Base-by-base conservation (phyloP, 106 monocot genomes). In the Gastrodia elata region DNA sequence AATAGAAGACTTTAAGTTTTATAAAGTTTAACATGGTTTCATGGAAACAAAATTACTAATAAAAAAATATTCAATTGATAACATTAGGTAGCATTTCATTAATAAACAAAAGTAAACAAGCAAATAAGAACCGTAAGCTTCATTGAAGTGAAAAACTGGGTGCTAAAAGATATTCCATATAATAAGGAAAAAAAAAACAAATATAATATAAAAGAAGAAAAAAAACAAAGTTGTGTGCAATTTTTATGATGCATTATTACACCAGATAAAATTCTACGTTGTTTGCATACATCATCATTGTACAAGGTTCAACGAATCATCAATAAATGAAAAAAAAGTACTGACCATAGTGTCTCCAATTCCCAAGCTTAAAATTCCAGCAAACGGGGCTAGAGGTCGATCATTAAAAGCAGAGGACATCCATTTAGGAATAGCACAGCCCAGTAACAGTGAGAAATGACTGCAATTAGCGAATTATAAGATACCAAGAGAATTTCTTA, bases 301-400 rank as follows among this genome's bases (percentile, higher is more conserved):
- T 4, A 8, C 25, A 56, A n/a, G 52, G 52, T 2, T n/a, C 8
- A 56, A 56, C 56, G 24, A 4, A 5, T 25, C 56, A 56, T 58
- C 8, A 10, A 28, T 58, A 58, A 14, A 61, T 32, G 15, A 15
- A 32, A 67, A 67, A 67, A 67, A 18, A 36, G 70, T 46, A 81
- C 83, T 70, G 48, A 98, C 98, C 98, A 98, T 91, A 28, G 98
- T 98, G 78, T 98, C 98, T 69, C 98, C 98, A 49, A 98, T 98
- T 67, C 98, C 98, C 65, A 93, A 84, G 82, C 98, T 98, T 28
- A 98, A 87, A 71, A 98, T 98, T 65, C 98, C 98, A 84, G 98
- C 98, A 85, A 93, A 93, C 38, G 90, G 87, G 13, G 88, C 82
- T 64, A 98, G 88, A 43, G 98, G 98, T 55, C 98, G 79, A 77